Percentiles rank a stretch among this genome's conserved stretches.
phyloP scores from a whole-genome alignment of 225 moss, liverwort and hornwort species.

The Neckera pumila region DNA sequence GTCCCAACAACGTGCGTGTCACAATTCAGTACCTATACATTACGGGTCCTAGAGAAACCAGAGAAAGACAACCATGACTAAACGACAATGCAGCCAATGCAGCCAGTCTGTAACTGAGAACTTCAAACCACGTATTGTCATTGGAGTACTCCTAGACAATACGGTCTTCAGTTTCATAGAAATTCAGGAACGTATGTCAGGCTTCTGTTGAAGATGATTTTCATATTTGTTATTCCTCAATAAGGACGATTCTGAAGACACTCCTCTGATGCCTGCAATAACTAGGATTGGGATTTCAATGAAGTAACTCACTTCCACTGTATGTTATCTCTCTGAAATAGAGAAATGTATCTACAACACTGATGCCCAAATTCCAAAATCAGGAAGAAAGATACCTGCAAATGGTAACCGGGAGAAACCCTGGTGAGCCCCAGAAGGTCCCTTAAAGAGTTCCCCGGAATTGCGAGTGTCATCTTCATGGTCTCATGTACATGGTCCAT shows the following conservation, averaged over 20 bases:
- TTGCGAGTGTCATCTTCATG: constrained; percentile 67
- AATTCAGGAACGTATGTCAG: neutral
- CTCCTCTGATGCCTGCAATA: neutral
- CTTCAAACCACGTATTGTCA: neutral
- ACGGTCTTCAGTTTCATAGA: neutral
- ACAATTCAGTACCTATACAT: neutral
- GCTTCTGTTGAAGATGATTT: neutral
- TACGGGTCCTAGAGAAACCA: neutral
- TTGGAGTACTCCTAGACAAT: neutral
- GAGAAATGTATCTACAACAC: neutral
- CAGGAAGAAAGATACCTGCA: constrained; percentile 38
- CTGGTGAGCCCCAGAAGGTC: constrained; percentile 54
- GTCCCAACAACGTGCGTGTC: neutral
- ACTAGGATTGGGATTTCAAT: neutral
- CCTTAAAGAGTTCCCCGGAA: constrained; percentile 50
- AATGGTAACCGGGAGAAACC: constrained; percentile 44
- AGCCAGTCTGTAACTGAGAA: neutral
- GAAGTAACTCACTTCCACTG: neutral
- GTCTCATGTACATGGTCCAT: constrained; percentile 67
- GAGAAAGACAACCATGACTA: neutral
- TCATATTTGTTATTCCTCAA: neutral
- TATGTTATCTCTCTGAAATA: neutral
- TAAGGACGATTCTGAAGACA: neutral
- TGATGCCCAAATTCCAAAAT: neutral
- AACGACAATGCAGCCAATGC: neutral